These are phyloP conservation scores for Paracamarosporium sp. DNA, from an alignment of 2,329 filamentous ascomycete genomes.

Conservation along the genomic window DNA sequence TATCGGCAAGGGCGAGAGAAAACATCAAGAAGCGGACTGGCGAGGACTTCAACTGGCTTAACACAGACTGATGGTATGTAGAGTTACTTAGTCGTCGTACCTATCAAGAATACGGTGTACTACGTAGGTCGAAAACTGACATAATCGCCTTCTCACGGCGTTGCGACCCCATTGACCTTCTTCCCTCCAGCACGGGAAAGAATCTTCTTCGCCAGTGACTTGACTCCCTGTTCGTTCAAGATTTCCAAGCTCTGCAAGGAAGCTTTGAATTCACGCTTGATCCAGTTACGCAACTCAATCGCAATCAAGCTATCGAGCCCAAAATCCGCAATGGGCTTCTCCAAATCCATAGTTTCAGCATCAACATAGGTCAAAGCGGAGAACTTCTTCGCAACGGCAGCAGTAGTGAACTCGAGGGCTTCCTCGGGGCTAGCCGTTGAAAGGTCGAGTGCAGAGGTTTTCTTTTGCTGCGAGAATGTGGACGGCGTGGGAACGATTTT, in stretches of 20 bases:
- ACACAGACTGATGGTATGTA: too few species aligned
- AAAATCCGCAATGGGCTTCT: slow-evolving; percentile 1
- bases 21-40: slow-evolving; percentile 8
- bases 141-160: not conserved
- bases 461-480: not conserved
- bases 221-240: not conserved
- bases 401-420: not conserved
- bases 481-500: not conserved
- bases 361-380: not conserved
- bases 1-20: slow-evolving; percentile 11
- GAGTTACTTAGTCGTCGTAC: too few species aligned
- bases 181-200: not conserved
- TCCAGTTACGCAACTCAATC: slow-evolving; percentile 2
- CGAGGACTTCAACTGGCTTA: not conserved
- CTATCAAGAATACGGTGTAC: too few species aligned
- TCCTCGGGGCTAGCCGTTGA: not conserved
- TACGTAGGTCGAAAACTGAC: too few species aligned
- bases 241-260: not conserved
- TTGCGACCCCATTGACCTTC: not conserved
- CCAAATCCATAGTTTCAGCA: not conserved
- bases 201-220: not conserved
- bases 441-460: not conserved
- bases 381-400: not conserved
- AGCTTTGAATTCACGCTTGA: not conserved
- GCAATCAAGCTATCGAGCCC: not conserved